Base-by-base conservation (phyloP, 2,329 filamentous ascomycete species). In the Zasmidium cellare region DNA sequence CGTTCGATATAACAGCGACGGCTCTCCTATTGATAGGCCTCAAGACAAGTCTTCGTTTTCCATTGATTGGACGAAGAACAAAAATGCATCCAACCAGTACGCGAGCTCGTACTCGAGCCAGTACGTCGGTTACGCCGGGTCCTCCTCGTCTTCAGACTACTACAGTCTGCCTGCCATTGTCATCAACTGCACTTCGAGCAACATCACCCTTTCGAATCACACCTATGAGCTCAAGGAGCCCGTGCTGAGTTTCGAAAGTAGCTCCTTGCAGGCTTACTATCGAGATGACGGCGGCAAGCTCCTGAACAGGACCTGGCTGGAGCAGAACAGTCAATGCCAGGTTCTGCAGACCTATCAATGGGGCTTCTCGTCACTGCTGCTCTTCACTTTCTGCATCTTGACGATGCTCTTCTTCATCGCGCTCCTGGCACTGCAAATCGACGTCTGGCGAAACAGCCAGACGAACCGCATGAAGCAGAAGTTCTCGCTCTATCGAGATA, bases 361-460 rank as follows among this genome's bases (percentile, higher is more conserved):
- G 57, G 57, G 60, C 14, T 62, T 62, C 53, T 60, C 60, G 2
- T 57, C 55, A 16, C 48, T 60, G 19, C 53, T 62, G 19, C 57
- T 62, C 31, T 62, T 62, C 55, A 57, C 41, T 1, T 62, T 58
- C 55, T 62, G 60, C 28, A 55, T 62, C 23, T 9, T 50, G 11
- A 60, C 55, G 11, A 49, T 58, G 19, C 19, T 55, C 11, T 55
- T 57, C 28, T 7, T 46, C 16, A 16, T 47, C 18, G 28, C 47
- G 11, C 23, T 62, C 12, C 46, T 58, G 2, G 23, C 55, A 1
- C 22, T 62, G n/a, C 48, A 55, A 14, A 20, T 54, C 31, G 60
- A 60, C 31, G 38, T 59, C 14, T 56, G 50, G 44, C 46, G 49
- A 31, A 51, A 47, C 19, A 59, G 57, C 35, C 53, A 49, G 24